A percentile compares a stretch with the other conserved stretches of the same genome.
These are phyloP conservation scores for Calonectria naviculata DNA, from an alignment of 2,329 filamentous ascomycete species.

Conservation along the genomic window DNA sequence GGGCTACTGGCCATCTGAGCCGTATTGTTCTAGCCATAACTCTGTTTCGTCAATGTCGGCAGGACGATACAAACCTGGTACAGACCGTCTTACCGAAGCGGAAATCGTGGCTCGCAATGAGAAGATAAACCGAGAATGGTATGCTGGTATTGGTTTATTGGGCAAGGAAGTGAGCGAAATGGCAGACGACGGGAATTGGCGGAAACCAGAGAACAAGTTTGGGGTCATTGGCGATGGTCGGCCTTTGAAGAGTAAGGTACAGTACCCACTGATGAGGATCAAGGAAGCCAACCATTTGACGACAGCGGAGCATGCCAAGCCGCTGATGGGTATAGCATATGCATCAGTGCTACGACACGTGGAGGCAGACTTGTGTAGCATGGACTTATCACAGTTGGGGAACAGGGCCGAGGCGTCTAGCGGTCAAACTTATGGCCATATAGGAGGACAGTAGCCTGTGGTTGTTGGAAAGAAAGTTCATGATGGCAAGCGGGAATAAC, in stretches of 20 bases:
- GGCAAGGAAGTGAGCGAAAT: constrained; percentile 46
- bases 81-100: constrained; percentile 35
- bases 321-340: constrained; percentile 56
- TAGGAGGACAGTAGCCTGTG: constrained; percentile 6
- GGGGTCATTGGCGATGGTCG: constrained; percentile 53
- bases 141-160: constrained; percentile 50
- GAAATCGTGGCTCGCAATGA: constrained; percentile 39
- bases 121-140: constrained; percentile 50
- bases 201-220: constrained; percentile 41
- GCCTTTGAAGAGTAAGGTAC: constrained; percentile 33
- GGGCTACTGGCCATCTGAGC: constrained; percentile 13
- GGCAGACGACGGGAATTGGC: constrained; percentile 44
- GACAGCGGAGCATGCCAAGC: constrained; percentile 51
- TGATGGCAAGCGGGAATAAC: constrained; percentile 8
- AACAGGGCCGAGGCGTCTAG: neutral
- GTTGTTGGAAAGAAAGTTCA: constrained; percentile 28
- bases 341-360: constrained; percentile 41
- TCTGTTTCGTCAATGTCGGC: constrained; percentile 6
- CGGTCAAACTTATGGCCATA: neutral
- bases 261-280: constrained; percentile 46
- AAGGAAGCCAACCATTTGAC: constrained; percentile 52
- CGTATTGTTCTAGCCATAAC: constrained; percentile 13
- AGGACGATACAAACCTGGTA: constrained; percentile 27
- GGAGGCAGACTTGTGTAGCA: constrained; percentile 29
- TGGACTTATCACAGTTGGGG: constrained; percentile 3